A percentile compares a stretch with the other conserved stretches of the same genome.
Evolutionary conservation across 306 rosid species (phyloP).

Genomic region (Potentilla sterilis): DNA sequence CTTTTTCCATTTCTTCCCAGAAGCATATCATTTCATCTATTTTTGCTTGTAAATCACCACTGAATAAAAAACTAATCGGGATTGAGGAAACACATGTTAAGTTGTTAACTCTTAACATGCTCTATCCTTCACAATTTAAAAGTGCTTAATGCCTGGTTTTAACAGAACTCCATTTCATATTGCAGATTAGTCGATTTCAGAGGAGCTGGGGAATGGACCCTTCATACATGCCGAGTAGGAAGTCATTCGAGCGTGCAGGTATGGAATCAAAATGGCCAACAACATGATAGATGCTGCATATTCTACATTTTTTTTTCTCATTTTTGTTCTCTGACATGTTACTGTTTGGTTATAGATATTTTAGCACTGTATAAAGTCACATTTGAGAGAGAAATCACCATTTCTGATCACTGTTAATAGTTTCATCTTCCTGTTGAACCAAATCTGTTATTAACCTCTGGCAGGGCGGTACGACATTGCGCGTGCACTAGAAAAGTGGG

Average conservation of each 20-base stretch:
- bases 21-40: not conserved
- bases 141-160: not conserved
- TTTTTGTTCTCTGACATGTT: not conserved
- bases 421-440: not conserved
- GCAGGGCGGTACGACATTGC: constrained; percentile 88
- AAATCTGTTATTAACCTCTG: not conserved
- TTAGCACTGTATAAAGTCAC: not conserved
- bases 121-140: not conserved
- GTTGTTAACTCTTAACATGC: not conserved
- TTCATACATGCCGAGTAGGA: constrained; percentile 87
- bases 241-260: constrained; percentile 97
- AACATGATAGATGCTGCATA: not conserved
- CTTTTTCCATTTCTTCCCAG: not conserved
- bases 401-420: not conserved
- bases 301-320: not conserved
- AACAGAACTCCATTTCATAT: constrained; percentile 14
- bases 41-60: not conserved
- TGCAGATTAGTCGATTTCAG: constrained; percentile 79
- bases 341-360: not conserved
- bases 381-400: not conserved
- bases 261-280: constrained; percentile 4
- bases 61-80: not conserved
- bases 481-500: constrained; percentile 92
- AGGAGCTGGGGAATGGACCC: constrained; percentile 96
- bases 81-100: not conserved